Base-by-base conservation (phyloP, 768 basidiomycete genomes). In the Suillus spraguei region DNA sequence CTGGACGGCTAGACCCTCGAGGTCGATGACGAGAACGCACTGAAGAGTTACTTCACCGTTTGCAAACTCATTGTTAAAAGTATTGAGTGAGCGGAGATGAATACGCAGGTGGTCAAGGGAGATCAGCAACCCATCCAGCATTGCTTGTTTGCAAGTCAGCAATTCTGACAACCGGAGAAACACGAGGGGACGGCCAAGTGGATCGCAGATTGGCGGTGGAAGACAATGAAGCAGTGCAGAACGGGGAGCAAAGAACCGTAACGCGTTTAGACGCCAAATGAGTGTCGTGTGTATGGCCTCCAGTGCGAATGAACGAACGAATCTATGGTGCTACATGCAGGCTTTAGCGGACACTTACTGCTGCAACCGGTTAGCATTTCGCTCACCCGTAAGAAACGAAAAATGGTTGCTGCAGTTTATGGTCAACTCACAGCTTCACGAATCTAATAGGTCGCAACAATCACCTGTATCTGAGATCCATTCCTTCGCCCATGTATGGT, bases 391-490 rank as follows among this genome's bases (percentile, higher is more conserved):
- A 84, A 79, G 61, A 89, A 82, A 71, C 86, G 87, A 74, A 87
- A 88, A 42, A 87, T 73, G 36, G 85, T 79, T 56, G 76, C 86
- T 87, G 55, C 16, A 44, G 44, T 35, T 46, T 22, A 35, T 59
- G 28, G 14, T 65, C 33, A 42, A 41, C 33, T n/a, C 22, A 56
- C 24, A 32, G 35, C 11, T 24, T 32, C 3, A 1, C 4, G 6
- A 11, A n/a, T 7, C 28, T 28, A 35, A 28, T n/a, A 28, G 35
- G 35, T 5, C 28, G 20, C 47, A 16, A 55, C 24, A 79, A 85
- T 70, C 79, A 91, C 90, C 78, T 53, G 82, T 83, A 78, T 92
- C 90, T 36, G 79, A 76, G 38, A 91, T 74, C 89, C 88, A 92
- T 71, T 84, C 82, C 42, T 73, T 78, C 33, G 85, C 83, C 83